Base-by-base conservation (phyloP, 1,284 basidiomycete species). In the Microbotryum scabiosae region DNA sequence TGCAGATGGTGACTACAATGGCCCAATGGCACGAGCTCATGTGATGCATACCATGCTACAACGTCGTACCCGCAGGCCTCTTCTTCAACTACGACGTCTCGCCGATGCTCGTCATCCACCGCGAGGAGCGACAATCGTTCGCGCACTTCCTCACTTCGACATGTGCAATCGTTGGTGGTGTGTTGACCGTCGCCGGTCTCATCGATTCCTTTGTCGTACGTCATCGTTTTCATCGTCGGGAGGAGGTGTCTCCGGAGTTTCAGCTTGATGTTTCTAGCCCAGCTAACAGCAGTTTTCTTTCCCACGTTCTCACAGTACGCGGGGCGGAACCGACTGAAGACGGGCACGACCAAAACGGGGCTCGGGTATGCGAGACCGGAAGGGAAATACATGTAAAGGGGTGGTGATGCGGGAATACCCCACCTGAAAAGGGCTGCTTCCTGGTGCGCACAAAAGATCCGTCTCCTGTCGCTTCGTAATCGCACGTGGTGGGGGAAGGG, bases 71-170 rank as follows among this genome's bases (percentile, higher is more conserved):
- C 56, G 23, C 45, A 41, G 44, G 41, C 18, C 25, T 43, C 14
- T 49, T 30, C 49, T 41, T 50, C 52, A 55, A 55, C 32, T 55
- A 60, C 46, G 52, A 51, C n/a, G 26, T 98, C 73, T 94, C 90
- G n/a, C 93, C 92, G 2, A 90, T 97, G 73, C 85, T 89, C 59
- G 86, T 97, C 52, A 85, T 91, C 25, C 90, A 96, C 73, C 82
- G 82, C n/a, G 92, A 96, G 74, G 86, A 82, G 46, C 82, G 91
- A 60, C 90, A 96, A 76, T 89, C 89, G 1, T 93, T 98, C 74
- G 91, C 93, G 7, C 96, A 97, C 77, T 97, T 98, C 80, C 77
- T 97, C 46, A 96, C 92, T 44, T 94, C 90, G 87, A 94, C 93
- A 23, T 97, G 93, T 72, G 96, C 96, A 4, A 97, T 99, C 71